Evolutionary conservation across 83 land plant species (phyloP).

Genomic region (Thuja plicata): DNA sequence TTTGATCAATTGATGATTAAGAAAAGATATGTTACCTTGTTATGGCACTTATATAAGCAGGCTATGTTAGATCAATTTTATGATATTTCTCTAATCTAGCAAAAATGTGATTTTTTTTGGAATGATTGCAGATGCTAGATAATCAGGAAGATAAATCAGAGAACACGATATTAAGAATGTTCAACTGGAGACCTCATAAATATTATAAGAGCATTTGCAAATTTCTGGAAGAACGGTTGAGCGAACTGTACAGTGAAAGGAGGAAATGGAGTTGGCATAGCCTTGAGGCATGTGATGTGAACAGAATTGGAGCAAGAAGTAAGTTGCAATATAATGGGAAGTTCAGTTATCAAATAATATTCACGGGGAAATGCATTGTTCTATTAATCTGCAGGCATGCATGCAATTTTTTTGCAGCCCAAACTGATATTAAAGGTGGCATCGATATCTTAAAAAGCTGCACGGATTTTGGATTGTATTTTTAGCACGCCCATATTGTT

Average conservation of each 20-base stretch:
- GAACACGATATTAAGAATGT: not conserved
- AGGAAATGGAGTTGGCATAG: not conserved
- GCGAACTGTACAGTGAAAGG: not conserved
- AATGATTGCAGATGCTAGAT: not conserved
- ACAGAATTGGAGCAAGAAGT: not conserved
- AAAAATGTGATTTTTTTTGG: not conserved
- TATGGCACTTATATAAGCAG: not conserved
- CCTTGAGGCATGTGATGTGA: not conserved
- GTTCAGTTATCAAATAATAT: not conserved
- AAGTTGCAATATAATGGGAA: not conserved
- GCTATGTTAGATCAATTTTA: not conserved
- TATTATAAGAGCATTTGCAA: not conserved
- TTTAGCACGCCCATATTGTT: not conserved
- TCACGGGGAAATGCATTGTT: not conserved
- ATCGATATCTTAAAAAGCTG: not conserved
- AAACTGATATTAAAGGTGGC: not conserved
- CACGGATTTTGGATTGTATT: not conserved
- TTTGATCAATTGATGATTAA: not conserved
- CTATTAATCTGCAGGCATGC: not conserved
- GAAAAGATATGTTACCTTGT: too few relatives aligned
- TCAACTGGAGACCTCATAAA: not conserved
- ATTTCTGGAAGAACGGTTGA: not conserved
- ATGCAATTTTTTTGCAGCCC: slow-evolving; percentile 7
- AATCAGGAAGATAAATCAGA: not conserved
- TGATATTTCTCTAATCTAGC: not conserved